A percentile compares a stretch with the other conserved stretches of the same genome.
These are phyloP conservation scores for Saturnispora galanensis DNA, from an alignment of 805 yeast species.

Conservation along the genomic window DNA sequence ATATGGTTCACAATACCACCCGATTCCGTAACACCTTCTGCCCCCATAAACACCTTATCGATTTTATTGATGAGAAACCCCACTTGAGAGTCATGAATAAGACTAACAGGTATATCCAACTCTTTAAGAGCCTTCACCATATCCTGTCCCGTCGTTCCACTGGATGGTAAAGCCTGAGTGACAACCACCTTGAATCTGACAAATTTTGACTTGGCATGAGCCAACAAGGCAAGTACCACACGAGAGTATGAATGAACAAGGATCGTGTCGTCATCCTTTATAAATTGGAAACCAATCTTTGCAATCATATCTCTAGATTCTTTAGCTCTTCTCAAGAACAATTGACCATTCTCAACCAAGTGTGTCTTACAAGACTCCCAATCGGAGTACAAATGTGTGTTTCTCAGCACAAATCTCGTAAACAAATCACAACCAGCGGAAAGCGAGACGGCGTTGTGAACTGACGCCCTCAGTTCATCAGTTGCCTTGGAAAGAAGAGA, in stretches of 20 bases:
- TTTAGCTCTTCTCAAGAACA: conserved; percentile 86
- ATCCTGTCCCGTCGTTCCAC: conserved; percentile 66
- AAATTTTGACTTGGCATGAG: conserved; percentile 65
- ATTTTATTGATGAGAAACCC: conserved; percentile 87
- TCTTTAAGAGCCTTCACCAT: conserved; percentile 62
- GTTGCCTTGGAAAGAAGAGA: conserved; percentile 71
- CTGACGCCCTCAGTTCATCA: conserved; percentile 59
- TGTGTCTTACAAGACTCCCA: conserved; percentile 91
- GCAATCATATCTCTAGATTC: conserved; percentile 84
- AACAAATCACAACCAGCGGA: conserved; percentile 97
- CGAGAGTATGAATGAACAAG: conserved; percentile 88
- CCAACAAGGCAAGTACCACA: conserved; percentile 70
- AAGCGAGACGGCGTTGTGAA: conserved; percentile 84
- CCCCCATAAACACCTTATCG: conserved; percentile 92
- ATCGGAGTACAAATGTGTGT: conserved; percentile 78
- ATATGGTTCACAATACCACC: conserved; percentile 96
- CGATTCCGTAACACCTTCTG: conserved; percentile 98
- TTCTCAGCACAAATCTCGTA: conserved; percentile 84
- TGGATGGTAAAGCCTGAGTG: conserved; percentile 86
- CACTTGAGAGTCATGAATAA: conserved; percentile 87
- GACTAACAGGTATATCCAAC: conserved; percentile 74
- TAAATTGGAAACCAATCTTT: conserved; percentile 75
- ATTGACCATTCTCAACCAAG: conserved; percentile 85
- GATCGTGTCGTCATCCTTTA: conserved; percentile 85
- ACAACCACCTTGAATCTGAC: conserved; percentile 83